A percentile compares a stretch with the other conserved stretches of the same genome.
phyloP scores from a whole-genome alignment of 164 flowering plant genomes.

The Chimonanthus salicifolius region DNA sequence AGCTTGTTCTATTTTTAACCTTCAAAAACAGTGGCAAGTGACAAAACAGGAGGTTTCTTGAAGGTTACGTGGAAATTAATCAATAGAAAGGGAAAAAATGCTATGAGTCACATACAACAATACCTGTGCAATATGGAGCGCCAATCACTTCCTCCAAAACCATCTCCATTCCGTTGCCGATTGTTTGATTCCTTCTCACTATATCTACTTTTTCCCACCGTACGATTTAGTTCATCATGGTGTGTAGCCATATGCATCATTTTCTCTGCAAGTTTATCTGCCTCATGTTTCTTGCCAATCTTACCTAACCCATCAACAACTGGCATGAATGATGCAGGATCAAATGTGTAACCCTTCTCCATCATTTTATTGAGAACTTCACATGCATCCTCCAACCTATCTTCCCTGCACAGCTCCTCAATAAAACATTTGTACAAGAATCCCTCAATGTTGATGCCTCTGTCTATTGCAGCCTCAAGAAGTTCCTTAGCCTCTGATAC shows the following conservation, averaged over 20 bases:
- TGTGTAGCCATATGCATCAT: slow-evolving; percentile 74
- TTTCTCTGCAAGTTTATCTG: slow-evolving; percentile 63
- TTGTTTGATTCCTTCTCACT: slow-evolving; percentile 15
- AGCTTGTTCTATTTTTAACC: too few relatives aligned
- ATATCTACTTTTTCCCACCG: slow-evolving; percentile 13
- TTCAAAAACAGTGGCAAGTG: not conserved
- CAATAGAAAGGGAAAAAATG: not conserved
- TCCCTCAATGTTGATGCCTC: slow-evolving; percentile 42
- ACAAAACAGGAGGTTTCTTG: too few relatives aligned
- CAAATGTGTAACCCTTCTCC: slow-evolving; percentile 48
- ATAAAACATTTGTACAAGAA: slow-evolving; percentile 66
- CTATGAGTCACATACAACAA: not conserved
- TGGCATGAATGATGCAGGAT: slow-evolving; percentile 84
- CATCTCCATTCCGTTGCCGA: slow-evolving; percentile 21
- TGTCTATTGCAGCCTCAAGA: slow-evolving; percentile 52
- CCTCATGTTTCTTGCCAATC: slow-evolving; percentile 65
- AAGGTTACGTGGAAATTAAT: not conserved
- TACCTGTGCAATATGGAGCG: slow-evolving; percentile 69
- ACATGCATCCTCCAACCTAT: slow-evolving; percentile 47
- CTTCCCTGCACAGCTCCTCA: slow-evolving; percentile 54
- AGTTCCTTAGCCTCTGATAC: slow-evolving; percentile 51
- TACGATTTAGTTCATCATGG: slow-evolving; percentile 5
- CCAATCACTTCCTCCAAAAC: slow-evolving; percentile 42
- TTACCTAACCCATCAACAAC: slow-evolving; percentile 72
- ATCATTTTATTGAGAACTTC: slow-evolving; percentile 53